Evolutionary conservation across 805 yeast species (phyloP), one percentile per base, ranked within the genome.

Genomic region (Spathaspora gorwiae): DNA sequence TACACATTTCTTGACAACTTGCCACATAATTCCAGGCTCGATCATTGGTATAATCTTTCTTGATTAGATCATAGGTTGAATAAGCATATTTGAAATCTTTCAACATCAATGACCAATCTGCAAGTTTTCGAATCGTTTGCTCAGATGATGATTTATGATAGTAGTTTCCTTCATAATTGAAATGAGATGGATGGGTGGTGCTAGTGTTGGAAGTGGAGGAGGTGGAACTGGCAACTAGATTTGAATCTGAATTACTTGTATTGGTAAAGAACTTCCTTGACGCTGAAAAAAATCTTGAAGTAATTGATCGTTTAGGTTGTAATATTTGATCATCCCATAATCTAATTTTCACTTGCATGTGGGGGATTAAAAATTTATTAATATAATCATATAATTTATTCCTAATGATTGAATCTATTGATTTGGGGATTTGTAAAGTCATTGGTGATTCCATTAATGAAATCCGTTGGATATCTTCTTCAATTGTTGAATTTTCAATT

Each of bases 21-120:
- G 97, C 96, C 41, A 83, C 76, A 54, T 84, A 81, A 10, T 74
- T 67, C 89, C 94, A 88, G 0, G 94, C 88, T 64, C 83, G 85
- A 55, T 85, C 94, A 47, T 79, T 77, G 35, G 79, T 70, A 52
- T 83, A 83, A 59, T 90, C 97, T 55, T 85, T 84, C 48, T 84
- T 83, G 34, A 89, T 73, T 42, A 87, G 61, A 48, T 92, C 98
- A 60, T 92, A 92, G 1, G 89, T 85, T 1, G 86, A 72, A 56
- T 85, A 84, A 2, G 97, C 94, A 47, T 80, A 81, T 60, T 83
- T 83, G 71, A 85, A 92, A 66, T 94, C 97, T 33, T 90, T 78
- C n/a, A 90, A 65, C 81, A 94, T 87, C 56, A 92, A 81, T 6
- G 90, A 81, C 88, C 95, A 88, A 61, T 94, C 99, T 0, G 95